Percentiles rank a stretch among this genome's conserved stretches.
Evolutionary conservation across 257 asterid species (phyloP).

Genomic region (Salvia splendens): DNA sequence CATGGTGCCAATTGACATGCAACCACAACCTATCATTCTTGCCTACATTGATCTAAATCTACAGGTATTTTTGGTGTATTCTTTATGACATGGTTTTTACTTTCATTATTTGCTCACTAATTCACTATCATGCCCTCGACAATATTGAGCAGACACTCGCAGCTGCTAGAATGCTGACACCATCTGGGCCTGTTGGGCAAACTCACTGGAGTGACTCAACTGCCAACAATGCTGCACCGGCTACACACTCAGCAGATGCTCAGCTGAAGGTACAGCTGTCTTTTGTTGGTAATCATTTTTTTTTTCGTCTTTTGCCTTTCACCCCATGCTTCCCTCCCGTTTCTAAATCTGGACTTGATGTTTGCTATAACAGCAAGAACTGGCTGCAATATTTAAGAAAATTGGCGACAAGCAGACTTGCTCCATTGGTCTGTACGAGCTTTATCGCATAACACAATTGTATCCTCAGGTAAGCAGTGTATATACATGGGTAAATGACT

Average conservation of each 20-base stretch:
- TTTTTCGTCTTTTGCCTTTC: slow-evolving; percentile 2
- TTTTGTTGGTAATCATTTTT: background rate
- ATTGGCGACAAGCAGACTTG: slow-evolving; percentile 99
- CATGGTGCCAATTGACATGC: slow-evolving; percentile 96
- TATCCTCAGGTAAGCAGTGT: slow-evolving; percentile 73
- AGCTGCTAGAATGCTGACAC: slow-evolving; percentile 98
- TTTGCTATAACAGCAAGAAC: slow-evolving; percentile 76
- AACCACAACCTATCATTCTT: slow-evolving; percentile 95
- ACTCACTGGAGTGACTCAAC: slow-evolving; percentile 94
- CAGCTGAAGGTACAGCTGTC: slow-evolving; percentile 72
- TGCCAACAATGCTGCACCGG: slow-evolving; percentile 75
- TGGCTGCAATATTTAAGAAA: slow-evolving; percentile 97
- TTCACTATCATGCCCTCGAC: background rate
- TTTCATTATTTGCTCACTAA: background rate
- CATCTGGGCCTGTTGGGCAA: slow-evolving; percentile 90
- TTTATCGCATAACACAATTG: slow-evolving; percentile 93
- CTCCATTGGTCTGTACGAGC: slow-evolving; percentile 93
- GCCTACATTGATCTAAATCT: slow-evolving; percentile 99
- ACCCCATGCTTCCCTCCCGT: background rate
- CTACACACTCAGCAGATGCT: slow-evolving; percentile 86
- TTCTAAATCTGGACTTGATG: slow-evolving; percentile 5
- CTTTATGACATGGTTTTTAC: slow-evolving; percentile 12
- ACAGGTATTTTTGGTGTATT: slow-evolving; percentile 56
- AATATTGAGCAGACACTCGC: slow-evolving; percentile 80
- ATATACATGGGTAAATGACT: slow-evolving; percentile 1